Base-by-base conservation (phyloP, 306 rosid species). In the Lathyrus tuberosus region DNA sequence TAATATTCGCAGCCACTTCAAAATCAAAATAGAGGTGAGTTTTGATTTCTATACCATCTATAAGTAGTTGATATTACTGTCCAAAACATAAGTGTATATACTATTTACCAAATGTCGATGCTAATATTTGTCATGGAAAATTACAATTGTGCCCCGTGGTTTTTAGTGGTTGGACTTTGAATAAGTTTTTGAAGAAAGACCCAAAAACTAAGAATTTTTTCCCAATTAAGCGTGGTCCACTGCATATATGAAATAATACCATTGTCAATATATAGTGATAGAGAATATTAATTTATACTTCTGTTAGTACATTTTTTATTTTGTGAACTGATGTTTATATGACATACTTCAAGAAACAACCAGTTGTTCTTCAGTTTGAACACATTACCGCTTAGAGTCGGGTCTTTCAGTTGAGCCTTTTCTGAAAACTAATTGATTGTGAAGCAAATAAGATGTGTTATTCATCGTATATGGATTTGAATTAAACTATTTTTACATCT, bases 11-110 rank as follows among this genome's bases (percentile, higher is more conserved):
- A 76, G 75, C 76, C 84, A 88, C 76, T 90, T 83, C 79, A 88
- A 88, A 82, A 84, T 94, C 70, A 73, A 76, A 68, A 78, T 94
- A 54, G 87, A 88, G 86, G 98, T 88, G 73, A 82, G 76, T 82
- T 75, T 26, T 67, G 51, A 52, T 46, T 72, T 54, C 20, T 56
- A 66, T 31, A 10, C 51, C 47, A 16, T 66, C 24, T 70, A 28
- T 43, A 30, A 54, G 54, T 48, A 9, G 68, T 64, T 78, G 41
- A 20, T 20, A 20, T 67, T 67, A 59, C 33, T 76, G 64, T 49
- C 5, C 16, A 53, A 14, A 57, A 13, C 22, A 20, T 8, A 73
- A 40, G 56, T 10, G 37, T 24, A 56, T 15, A 15, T 72, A 56
- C 63, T 46, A 48, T 68, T 62, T 68, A 18, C 51, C 63, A 40